Conservation (phyloP, 257 asterid species). For the Nicotiana tabacum region DNA sequence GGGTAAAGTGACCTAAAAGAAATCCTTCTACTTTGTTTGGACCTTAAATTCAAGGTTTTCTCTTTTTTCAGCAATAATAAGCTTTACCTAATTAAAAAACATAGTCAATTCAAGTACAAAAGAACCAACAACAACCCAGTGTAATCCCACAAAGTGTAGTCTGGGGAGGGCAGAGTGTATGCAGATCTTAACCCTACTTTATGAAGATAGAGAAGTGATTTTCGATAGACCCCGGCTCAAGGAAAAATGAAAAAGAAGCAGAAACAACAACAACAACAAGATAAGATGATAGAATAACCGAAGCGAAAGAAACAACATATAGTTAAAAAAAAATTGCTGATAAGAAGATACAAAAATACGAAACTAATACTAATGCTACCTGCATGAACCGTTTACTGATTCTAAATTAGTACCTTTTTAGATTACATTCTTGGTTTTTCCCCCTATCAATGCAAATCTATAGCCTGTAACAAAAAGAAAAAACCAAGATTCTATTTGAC, state of each 20-base stretch:
- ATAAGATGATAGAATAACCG: no score
- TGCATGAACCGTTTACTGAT: neutral
- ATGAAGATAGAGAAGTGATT: no score
- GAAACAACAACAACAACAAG: no score
- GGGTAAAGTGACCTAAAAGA: neutral
- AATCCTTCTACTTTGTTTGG: neutral
- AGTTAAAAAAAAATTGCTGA: no score
- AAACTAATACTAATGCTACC: no score
- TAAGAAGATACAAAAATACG: no score
- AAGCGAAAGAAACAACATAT: no score
- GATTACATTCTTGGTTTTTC: neutral
- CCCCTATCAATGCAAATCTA: neutral
- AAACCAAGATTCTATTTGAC: neutral
- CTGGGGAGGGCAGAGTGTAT: no score
- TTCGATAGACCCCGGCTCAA: no score
- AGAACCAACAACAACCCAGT: neutral
- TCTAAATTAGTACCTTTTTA: neutral
- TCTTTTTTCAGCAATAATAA: neutral
- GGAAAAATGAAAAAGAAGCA: no score
- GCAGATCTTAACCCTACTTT: no score
- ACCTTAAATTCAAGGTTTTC: neutral
- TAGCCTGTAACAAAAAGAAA: neutral
- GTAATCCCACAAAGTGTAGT: no score
- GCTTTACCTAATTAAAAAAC: neutral
- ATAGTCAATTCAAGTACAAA: neutral